These are phyloP conservation scores for Fusarium gaditjirri DNA, from an alignment of 2,329 filamentous ascomycete genomes.

Conservation along the genomic window DNA sequence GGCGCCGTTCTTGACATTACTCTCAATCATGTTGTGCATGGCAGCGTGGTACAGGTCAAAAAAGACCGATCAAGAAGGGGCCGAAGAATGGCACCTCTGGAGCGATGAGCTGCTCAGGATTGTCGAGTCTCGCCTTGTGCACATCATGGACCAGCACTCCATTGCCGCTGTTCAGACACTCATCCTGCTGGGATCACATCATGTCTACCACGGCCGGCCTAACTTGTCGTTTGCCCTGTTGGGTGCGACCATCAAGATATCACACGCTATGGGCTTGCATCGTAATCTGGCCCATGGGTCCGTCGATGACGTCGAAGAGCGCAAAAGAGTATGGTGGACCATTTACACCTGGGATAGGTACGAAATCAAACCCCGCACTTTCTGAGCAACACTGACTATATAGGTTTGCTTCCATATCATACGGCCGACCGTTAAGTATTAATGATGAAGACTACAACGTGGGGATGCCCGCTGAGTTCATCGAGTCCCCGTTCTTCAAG, in stretches of 20 bases:
- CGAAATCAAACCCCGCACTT: background rate
- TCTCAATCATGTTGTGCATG: background rate
- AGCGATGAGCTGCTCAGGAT: background rate
- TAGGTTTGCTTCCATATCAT: background rate
- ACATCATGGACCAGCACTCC: background rate
- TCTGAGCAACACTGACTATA: background rate
- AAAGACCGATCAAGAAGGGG: background rate
- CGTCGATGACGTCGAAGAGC: background rate
- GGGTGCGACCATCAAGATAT: background rate
- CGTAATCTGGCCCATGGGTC: background rate
- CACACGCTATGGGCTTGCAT: background rate
- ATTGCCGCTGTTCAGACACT: background rate
- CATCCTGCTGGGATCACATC: background rate
- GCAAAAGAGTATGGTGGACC: background rate
- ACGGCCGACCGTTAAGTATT: background rate
- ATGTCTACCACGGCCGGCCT: background rate
- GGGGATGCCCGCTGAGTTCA: background rate
- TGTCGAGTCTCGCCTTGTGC: background rate
- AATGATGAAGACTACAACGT: background rate
- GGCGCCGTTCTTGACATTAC: background rate
- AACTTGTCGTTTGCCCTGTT: background rate
- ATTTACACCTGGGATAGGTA: background rate
- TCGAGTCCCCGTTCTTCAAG: background rate
- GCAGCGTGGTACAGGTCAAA: background rate
- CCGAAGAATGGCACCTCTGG: background rate